Percentiles rank a stretch among this genome's conserved stretches.
phyloP scores from a whole-genome alignment of 2,329 filamentous ascomycete species.

The Neofusicoccum parvum region DNA sequence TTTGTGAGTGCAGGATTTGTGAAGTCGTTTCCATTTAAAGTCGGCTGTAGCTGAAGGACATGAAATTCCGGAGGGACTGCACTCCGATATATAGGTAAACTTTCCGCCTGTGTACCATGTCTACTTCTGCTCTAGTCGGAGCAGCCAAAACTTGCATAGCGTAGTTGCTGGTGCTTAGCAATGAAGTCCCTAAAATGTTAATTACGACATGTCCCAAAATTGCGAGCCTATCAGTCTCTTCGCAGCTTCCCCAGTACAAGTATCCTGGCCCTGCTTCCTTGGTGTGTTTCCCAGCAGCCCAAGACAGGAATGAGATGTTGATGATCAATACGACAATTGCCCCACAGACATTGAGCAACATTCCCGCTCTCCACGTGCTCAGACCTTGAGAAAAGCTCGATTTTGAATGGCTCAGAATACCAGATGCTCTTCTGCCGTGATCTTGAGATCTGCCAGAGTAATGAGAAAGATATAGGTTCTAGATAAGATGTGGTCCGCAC shows the following conservation, averaged over 20 bases:
- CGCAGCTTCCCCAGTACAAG: neutral
- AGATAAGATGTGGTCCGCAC: too few species aligned
- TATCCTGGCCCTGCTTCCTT: too few species aligned
- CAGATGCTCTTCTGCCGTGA: too few species aligned
- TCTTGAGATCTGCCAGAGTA: too few species aligned
- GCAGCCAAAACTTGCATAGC: slow-evolving; percentile 53
- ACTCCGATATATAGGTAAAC: neutral
- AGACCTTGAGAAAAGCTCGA: too few species aligned
- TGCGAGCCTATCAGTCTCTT: neutral
- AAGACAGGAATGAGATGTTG: neutral
- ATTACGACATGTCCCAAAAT: slow-evolving; percentile 45
- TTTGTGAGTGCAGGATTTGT: too few species aligned
- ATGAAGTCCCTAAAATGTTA: slow-evolving; percentile 47
- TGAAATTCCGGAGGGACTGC: neutral
- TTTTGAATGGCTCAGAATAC: too few species aligned
- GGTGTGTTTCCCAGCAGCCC: neutral
- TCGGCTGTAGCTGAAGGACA: too few species aligned
- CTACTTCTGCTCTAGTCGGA: slow-evolving; percentile 51
- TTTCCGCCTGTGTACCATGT: slow-evolving; percentile 46
- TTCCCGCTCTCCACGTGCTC: too few species aligned
- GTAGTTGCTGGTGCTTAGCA: slow-evolving; percentile 52
- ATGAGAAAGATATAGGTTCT: too few species aligned
- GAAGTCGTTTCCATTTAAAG: too few species aligned
- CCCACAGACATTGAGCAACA: too few species aligned
- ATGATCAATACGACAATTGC: neutral